These are phyloP conservation scores for Alternaria ventricosa DNA, from an alignment of 2,329 filamentous ascomycete species.

Conservation along the genomic window DNA sequence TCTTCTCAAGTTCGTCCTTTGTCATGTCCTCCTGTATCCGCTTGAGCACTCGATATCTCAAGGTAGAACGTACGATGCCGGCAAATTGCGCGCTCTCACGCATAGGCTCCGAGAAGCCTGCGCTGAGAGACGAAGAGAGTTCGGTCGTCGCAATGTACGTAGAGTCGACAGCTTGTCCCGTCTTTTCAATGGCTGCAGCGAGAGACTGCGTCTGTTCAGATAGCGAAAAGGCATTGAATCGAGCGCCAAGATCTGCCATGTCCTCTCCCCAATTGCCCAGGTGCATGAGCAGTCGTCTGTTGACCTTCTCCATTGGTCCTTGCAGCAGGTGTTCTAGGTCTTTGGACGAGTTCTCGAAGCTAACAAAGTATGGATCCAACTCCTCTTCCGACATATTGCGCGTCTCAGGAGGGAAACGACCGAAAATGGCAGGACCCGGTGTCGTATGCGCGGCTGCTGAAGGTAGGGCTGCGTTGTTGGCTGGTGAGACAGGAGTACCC, in stretches of 20 bases:
- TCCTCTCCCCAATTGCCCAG: constrained; percentile 84
- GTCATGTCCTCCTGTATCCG: constrained; percentile 98
- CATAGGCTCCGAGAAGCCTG: constrained; percentile 97
- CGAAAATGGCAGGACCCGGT: constrained; percentile 69
- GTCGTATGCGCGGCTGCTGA: constrained; percentile 64
- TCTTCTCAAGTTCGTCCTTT: constrained; percentile 88
- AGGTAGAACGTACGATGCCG: constrained; percentile 85
- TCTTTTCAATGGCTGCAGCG: constrained; percentile 88
- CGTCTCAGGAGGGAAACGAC: constrained; percentile 81
- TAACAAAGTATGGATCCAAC: constrained; percentile 93
- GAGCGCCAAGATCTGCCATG: constrained; percentile 89
- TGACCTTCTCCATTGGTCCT: constrained; percentile 96
- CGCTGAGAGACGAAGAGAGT: constrained; percentile 83
- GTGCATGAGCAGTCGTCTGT: constrained; percentile 85
- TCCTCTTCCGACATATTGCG: constrained; percentile 84
- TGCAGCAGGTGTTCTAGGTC: constrained; percentile 87
- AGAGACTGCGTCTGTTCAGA: constrained; percentile 90
- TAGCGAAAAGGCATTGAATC: constrained; percentile 95
- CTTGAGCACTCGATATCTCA: constrained; percentile 90
- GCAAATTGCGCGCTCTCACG: constrained; percentile 97
- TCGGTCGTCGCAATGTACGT: constrained; percentile 97
- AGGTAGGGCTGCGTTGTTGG: constrained; percentile 56
- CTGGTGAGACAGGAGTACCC: constrained; percentile 63
- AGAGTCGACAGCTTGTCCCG: constrained; percentile 92
- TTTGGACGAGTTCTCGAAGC: constrained; percentile 89